A percentile compares a stretch with the other conserved stretches of the same genome.
Conservation (phyloP, 1,284 basidiomycete species). For the Fistulina hepatica region DNA sequence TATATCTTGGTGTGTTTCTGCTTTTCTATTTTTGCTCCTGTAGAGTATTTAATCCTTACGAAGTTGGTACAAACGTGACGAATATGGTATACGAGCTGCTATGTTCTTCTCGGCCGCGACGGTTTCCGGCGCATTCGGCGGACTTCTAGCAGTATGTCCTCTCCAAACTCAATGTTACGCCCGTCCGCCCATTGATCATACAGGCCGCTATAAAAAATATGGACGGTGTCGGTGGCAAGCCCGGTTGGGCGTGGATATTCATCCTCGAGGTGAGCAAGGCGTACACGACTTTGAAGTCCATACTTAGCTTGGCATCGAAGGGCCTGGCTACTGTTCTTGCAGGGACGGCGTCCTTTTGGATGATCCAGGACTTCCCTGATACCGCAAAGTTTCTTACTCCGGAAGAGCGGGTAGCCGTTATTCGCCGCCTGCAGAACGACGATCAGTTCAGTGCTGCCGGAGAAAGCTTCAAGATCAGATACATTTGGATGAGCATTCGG, state of each 20-base stretch:
- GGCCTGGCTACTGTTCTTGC: conserved; percentile 58
- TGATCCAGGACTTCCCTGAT: conserved; percentile 75
- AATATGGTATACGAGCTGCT: conserved; percentile 55
- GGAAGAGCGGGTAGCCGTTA: conserved; percentile 55
- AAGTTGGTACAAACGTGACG: conserved; percentile 60
- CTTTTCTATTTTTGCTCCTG: background rate
- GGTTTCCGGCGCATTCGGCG: conserved; percentile 62
- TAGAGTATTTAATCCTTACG: conserved; percentile 1
- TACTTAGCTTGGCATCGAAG: conserved; percentile 24
- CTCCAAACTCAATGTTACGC: background rate
- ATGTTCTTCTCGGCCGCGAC: conserved; percentile 69
- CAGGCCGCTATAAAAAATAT: conserved; percentile 60
- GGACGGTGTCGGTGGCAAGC: conserved; percentile 55
- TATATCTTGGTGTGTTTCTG: conserved; percentile 44
- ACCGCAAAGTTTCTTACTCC: conserved; percentile 67
- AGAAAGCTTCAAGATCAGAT: conserved; percentile 49
- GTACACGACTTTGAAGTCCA: conserved; percentile 3
- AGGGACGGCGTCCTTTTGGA: conserved; percentile 58
- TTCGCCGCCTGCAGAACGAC: conserved; percentile 58
- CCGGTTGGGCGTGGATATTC: conserved; percentile 66
- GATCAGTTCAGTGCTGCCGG: conserved; percentile 65
- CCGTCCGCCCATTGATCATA: conserved; percentile 1
- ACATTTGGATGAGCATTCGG: conserved; percentile 46
- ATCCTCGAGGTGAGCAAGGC: no score
- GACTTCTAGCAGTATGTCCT: conserved; percentile 46